Conservation (phyloP, 225 moss, liverwort and hornwort genomes). For the Physcomitrium patens region DNA sequence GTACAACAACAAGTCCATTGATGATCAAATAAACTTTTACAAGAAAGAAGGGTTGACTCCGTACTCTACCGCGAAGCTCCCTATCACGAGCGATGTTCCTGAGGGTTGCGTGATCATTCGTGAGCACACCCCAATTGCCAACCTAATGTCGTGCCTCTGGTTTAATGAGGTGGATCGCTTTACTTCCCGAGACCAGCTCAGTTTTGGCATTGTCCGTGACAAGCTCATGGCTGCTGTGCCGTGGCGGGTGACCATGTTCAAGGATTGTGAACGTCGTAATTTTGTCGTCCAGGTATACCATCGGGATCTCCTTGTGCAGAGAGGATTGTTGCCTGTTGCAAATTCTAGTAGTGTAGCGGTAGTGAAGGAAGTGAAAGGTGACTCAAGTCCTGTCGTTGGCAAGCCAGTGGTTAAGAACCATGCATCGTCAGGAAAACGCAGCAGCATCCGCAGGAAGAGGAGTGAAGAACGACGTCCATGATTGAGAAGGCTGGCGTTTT, state of each 20-base stretch:
- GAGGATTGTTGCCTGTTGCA: constrained; percentile 35
- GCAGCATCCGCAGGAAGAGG: constrained; percentile 23
- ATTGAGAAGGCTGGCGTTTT: neutral
- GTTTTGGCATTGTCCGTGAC: constrained; percentile 88
- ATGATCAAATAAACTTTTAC: constrained; percentile 80
- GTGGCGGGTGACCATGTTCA: constrained; percentile 88
- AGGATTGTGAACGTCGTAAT: constrained; percentile 94
- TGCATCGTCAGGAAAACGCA: constrained; percentile 16
- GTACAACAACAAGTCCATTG: constrained; percentile 82
- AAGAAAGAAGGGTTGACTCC: constrained; percentile 73
- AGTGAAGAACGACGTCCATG: constrained; percentile 26
- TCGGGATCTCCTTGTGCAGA: constrained; percentile 49
- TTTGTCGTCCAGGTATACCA: constrained; percentile 90
- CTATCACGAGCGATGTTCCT: constrained; percentile 94
- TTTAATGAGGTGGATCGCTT: constrained; percentile 98
- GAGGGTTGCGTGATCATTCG: constrained; percentile 98
- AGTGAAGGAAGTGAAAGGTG: constrained; percentile 12
- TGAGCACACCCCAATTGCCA: constrained; percentile 90
- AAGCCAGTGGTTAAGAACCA: constrained; percentile 27
- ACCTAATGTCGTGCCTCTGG: constrained; percentile 94
- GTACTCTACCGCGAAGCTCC: constrained; percentile 70
- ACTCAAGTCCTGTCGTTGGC: constrained; percentile 20
- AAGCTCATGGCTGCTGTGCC: constrained; percentile 70
- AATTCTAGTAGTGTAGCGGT: constrained; percentile 34
- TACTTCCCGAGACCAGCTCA: constrained; percentile 93